A percentile compares a stretch with the other conserved stretches of the same genome.
Conservation (phyloP, 441 rosid species). For the Daphne laureola region DNA sequence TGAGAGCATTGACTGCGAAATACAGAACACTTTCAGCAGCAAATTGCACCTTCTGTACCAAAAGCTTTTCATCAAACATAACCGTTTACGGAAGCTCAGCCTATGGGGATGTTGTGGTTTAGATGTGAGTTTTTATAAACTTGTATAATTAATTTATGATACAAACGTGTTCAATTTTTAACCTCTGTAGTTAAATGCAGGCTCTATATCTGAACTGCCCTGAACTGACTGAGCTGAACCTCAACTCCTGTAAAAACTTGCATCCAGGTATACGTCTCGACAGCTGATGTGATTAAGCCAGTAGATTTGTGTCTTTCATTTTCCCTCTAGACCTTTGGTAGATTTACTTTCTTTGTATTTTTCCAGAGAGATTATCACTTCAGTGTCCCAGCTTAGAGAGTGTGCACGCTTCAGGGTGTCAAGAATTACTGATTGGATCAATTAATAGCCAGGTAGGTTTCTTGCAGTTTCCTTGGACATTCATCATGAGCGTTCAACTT, state of each 20-base stretch:
- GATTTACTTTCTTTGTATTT: background rate
- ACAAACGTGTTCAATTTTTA: conserved; percentile 16
- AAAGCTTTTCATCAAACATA: conserved; percentile 81
- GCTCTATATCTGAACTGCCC: conserved; percentile 83
- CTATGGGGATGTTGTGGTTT: conserved; percentile 97
- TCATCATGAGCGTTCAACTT: background rate
- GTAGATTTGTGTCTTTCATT: background rate
- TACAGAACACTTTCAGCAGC: conserved; percentile 35
- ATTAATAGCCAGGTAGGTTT: conserved; percentile 67
- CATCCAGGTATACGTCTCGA: conserved; percentile 45
- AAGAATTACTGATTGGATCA: conserved; percentile 45
- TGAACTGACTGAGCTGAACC: conserved; percentile 74
- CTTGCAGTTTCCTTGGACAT: conserved; percentile 8
- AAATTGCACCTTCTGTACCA: conserved; percentile 58
- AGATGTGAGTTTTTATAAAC: conserved; percentile 48
- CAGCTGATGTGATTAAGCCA: background rate
- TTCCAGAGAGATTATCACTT: conserved; percentile 61
- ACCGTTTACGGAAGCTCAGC: conserved; percentile 74
- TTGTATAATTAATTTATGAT: too few species aligned
- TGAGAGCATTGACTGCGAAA: conserved; percentile 31
- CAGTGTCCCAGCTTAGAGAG: conserved; percentile 76
- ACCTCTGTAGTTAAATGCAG: conserved; percentile 39
- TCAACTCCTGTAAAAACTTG: conserved; percentile 71
- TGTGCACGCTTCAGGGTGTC: conserved; percentile 82
- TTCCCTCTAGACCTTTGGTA: background rate